A percentile compares a stretch with the other conserved stretches of the same genome.
phyloP scores from a whole-genome alignment of 768 basidiomycete species.

The Coprinellus aureogranulatus region DNA sequence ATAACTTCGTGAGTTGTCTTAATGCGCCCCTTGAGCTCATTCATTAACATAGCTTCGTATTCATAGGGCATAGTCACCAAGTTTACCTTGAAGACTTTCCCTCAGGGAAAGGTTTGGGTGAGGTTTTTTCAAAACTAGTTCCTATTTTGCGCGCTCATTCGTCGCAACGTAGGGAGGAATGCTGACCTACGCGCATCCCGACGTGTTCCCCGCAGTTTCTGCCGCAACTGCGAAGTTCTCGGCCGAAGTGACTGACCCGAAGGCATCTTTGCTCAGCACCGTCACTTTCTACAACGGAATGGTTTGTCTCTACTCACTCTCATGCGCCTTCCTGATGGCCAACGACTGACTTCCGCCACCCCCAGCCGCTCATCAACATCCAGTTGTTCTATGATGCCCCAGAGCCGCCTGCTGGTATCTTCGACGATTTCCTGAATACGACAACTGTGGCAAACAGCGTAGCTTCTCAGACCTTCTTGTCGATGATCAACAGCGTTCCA shows the following conservation, averaged over 20 bases:
- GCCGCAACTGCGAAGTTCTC: slow-evolving; percentile 43
- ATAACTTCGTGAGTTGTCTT: background rate
- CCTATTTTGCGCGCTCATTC: background rate
- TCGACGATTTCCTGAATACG: slow-evolving; percentile 50
- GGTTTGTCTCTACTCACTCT: slow-evolving; percentile 22
- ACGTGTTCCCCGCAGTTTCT: slow-evolving; percentile 21
- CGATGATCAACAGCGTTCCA: slow-evolving; percentile 37
- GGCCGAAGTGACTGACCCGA: slow-evolving; percentile 45
- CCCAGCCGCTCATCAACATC: slow-evolving; percentile 15
- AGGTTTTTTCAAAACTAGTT: slow-evolving; percentile 6
- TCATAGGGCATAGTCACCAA: slow-evolving; percentile 56
- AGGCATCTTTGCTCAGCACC: slow-evolving; percentile 48
- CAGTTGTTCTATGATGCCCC: slow-evolving; percentile 62
- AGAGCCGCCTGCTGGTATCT: slow-evolving; percentile 44
- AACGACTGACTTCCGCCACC: background rate
- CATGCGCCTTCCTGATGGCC: background rate
- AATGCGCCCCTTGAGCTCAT: background rate
- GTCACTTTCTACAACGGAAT: slow-evolving; percentile 35
- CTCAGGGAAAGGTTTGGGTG: slow-evolving; percentile 63
- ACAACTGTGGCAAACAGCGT: slow-evolving; percentile 36
- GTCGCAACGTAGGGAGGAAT: slow-evolving; percentile 44
- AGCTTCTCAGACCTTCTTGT: slow-evolving; percentile 36
- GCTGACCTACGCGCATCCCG: slow-evolving; percentile 28
- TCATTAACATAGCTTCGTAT: background rate
- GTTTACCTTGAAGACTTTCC: slow-evolving; percentile 51